Percentiles rank a stretch among this genome's conserved stretches.
Conservation (phyloP, 176 grass and related monocot species). For the Oryza meyeriana region DNA sequence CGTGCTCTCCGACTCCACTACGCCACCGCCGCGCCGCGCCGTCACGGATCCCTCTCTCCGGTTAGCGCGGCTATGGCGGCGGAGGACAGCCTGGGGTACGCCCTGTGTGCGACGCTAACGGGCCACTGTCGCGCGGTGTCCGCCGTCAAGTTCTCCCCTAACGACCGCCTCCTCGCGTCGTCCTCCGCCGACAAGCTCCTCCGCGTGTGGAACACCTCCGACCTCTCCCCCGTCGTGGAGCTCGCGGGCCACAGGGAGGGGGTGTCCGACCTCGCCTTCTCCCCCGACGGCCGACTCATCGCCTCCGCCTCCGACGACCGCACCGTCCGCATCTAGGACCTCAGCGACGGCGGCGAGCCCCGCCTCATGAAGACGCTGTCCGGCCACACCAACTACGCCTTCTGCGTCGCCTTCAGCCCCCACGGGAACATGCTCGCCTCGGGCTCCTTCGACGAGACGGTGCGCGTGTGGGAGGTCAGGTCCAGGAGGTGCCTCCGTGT, state of each 20-base stretch:
- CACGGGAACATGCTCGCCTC: constrained; percentile 84
- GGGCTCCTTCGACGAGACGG: constrained; percentile 91
- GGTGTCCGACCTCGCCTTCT: constrained; percentile 88
- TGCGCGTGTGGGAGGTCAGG: constrained; percentile 87
- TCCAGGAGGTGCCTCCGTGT: constrained; percentile 84
- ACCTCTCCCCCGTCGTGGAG: constrained; percentile 52
- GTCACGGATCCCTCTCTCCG: constrained; percentile 15
- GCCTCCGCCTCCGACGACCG: constrained; percentile 88
- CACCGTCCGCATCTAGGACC: constrained; percentile 89
- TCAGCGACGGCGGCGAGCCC: constrained; percentile 46
- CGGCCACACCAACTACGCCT: constrained; percentile 95
- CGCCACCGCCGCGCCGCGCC: not conserved
- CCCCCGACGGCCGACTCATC: constrained; percentile 63
- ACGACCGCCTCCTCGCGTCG: constrained; percentile 74
- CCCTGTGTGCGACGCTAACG: constrained; percentile 50
- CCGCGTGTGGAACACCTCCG: constrained; percentile 60
- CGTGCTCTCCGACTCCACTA: not conserved
- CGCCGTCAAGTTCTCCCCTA: constrained; percentile 84
- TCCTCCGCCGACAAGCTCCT: constrained; percentile 80
- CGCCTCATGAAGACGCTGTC: constrained; percentile 61
- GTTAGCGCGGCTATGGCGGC: constrained; percentile 22
- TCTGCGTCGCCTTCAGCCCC: constrained; percentile 87
- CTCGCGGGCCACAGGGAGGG: constrained; percentile 56
- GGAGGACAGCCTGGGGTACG: constrained; percentile 45
- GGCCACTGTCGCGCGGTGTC: constrained; percentile 71